Evolutionary conservation across 352 stramenopile species (phyloP), one percentile per base, ranked within the genome.

Genomic region (Phytopythium litorale): DNA sequence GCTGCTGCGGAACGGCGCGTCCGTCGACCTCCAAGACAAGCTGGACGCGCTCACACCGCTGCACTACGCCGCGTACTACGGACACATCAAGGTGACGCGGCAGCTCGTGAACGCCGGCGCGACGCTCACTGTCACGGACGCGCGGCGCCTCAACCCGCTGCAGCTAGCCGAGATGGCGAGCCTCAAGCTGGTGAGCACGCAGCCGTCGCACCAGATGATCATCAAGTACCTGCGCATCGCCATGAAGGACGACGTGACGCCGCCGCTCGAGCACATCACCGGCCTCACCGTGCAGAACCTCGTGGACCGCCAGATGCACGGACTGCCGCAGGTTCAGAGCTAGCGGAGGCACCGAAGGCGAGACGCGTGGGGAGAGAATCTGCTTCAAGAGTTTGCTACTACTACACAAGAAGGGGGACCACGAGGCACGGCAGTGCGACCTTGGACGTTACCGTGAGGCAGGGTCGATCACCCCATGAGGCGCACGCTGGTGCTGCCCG

Each of bases 151-250:
- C 58, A 91, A 87, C 43, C 71, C 84, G 28, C 64, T 93, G 32
- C 84, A 93, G 40, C 56, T 92, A 8, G 78, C 78, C 1, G 84
- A 93, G 54, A 91, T 90, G 73, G 84, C 80, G 23, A 88, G 75
- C 51, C 78, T 93, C 35, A 87, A 85, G 59, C 62, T 90, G n/a
- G 65, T 72, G 16, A 94, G 77, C 64, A 81, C 90, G 42, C 81
- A 91, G 61, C 84, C 84, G n/a, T 88, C 81, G 21, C 84, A 94
- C 51, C 82, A 91, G 49, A 89, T 94, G 79, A 89, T 94, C 68
- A 80, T 88, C 60, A 89, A 90, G 61, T 91, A 88, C 57, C 58
- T 94, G n/a, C 82, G 84, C 42, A 79, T 84, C 28, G 71, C 81
- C 33, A 94, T 94, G 84, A 88, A 89, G 25, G 70, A 88, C 50